Conservation (phyloP, 805 yeast genomes). For the Zygoascus tannicola region DNA sequence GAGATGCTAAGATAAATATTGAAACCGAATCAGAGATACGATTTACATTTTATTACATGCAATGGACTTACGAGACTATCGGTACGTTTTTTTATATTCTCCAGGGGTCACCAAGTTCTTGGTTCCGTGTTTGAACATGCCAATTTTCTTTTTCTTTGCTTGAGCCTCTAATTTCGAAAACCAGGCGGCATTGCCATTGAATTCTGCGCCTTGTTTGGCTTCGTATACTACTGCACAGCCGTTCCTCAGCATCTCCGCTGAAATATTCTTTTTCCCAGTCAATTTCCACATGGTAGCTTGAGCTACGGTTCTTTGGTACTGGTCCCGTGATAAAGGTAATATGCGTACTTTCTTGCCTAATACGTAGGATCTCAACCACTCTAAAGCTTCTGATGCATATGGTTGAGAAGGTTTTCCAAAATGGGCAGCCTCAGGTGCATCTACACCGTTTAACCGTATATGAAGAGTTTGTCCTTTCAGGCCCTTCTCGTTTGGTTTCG, state of each 20-base stretch:
- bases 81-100: conserved; percentile 43
- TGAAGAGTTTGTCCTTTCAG: conserved; percentile 59
- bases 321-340: conserved; percentile 75
- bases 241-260: conserved; percentile 73
- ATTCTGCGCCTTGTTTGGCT: conserved; percentile 70
- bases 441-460: conserved; percentile 82
- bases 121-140: conserved; percentile 54
- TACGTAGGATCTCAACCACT: conserved; percentile 61
- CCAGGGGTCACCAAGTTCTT: conserved; percentile 62
- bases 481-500: conserved; percentile 40
- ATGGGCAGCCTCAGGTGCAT: conserved; percentile 94
- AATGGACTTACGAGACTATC: background rate
- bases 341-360: conserved; percentile 61
- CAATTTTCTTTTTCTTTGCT: conserved; percentile 49
- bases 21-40: no score
- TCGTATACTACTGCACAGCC: conserved; percentile 90
- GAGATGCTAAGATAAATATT: conserved; percentile 44
- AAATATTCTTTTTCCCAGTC: conserved; percentile 68
- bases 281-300: conserved; percentile 53
- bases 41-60: background rate
- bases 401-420: conserved; percentile 93
- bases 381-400: conserved; percentile 70
- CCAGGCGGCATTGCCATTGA: conserved; percentile 61
- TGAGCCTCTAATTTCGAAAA: conserved; percentile 51
- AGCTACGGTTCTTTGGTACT: conserved; percentile 81